Conservation (phyloP, 176 grass and related monocot species). For the Melocanna baccifera region DNA sequence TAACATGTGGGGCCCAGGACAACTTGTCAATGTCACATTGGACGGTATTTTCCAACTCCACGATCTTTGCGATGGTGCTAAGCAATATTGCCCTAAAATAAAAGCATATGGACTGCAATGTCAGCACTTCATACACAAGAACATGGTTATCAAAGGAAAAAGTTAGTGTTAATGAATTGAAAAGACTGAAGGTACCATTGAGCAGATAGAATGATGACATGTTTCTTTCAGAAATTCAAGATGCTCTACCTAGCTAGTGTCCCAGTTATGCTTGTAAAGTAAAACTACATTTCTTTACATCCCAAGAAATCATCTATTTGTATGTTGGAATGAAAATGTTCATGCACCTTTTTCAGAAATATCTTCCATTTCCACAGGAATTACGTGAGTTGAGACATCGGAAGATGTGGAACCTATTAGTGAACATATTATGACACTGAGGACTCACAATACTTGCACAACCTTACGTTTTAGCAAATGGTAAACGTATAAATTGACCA, state of each 20-base stretch:
- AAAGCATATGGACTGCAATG: neutral
- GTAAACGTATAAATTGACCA: neutral
- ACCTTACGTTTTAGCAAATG: conserved; percentile 11
- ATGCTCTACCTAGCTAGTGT: neutral
- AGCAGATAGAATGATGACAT: neutral
- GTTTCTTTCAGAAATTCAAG: neutral
- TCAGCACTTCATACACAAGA: neutral
- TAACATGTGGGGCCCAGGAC: too few relatives aligned
- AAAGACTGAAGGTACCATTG: neutral
- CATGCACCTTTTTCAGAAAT: neutral
- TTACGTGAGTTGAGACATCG: neutral
- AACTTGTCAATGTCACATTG: too few relatives aligned
- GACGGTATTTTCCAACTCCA: too few relatives aligned
- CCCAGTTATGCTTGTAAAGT: neutral
- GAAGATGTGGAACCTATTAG: neutral
- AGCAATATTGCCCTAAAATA: neutral
- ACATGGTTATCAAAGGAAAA: neutral
- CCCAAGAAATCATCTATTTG: neutral
- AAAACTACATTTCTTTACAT: neutral
- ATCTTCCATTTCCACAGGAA: neutral
- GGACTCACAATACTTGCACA: neutral
- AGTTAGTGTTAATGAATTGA: neutral
- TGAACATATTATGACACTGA: conserved; percentile 2
- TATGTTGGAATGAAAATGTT: neutral
- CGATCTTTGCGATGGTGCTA: too few relatives aligned